Percentiles rank a stretch among this genome's conserved stretches.
phyloP scores from a whole-genome alignment of 345 rosid genomes.

The Salix purpurea region DNA sequence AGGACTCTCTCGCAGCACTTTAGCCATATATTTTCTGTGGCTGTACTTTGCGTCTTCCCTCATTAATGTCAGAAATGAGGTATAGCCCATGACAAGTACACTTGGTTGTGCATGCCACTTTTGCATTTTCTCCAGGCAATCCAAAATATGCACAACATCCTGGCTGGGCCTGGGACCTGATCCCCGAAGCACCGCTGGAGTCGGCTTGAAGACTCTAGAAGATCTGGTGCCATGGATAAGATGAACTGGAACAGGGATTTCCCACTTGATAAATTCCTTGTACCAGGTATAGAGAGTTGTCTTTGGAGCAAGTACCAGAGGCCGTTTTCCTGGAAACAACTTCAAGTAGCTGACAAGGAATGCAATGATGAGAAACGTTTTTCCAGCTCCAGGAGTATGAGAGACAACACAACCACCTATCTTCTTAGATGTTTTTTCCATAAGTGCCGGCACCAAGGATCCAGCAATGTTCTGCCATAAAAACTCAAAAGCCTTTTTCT shows the following conservation, averaged over 20 bases:
- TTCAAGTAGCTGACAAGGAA: conserved; percentile 83
- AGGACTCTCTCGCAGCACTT: conserved; percentile 79
- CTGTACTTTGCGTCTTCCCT: conserved; percentile 75
- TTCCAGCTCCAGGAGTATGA: conserved; percentile 95
- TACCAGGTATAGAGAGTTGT: conserved; percentile 93
- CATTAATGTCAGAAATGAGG: conserved; percentile 83
- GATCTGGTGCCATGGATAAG: conserved; percentile 79
- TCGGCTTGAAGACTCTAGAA: conserved; percentile 49
- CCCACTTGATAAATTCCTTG: conserved; percentile 92
- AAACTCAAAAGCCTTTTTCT: conserved; percentile 84
- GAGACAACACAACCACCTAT: conserved; percentile 90
- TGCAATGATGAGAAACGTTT: conserved; percentile 83
- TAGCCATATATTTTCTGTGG: conserved; percentile 79
- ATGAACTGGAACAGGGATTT: conserved; percentile 77
- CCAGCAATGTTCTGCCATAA: conserved; percentile 83
- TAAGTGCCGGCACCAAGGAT: conserved; percentile 53
- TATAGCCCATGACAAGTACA: conserved; percentile 95
- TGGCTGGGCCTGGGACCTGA: conserved; percentile 51
- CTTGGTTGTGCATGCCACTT: conserved; percentile 91
- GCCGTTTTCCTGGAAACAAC: conserved; percentile 79
- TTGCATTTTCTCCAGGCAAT: conserved; percentile 83
- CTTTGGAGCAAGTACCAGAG: conserved; percentile 86
- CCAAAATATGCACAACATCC: conserved; percentile 84
- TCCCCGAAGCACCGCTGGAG: conserved; percentile 37
- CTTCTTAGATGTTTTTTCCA: conserved; percentile 46